A percentile compares a stretch with the other conserved stretches of the same genome.
Evolutionary conservation across 176 grass and related monocot genomes (phyloP).

Genomic region (Poa pratensis): DNA sequence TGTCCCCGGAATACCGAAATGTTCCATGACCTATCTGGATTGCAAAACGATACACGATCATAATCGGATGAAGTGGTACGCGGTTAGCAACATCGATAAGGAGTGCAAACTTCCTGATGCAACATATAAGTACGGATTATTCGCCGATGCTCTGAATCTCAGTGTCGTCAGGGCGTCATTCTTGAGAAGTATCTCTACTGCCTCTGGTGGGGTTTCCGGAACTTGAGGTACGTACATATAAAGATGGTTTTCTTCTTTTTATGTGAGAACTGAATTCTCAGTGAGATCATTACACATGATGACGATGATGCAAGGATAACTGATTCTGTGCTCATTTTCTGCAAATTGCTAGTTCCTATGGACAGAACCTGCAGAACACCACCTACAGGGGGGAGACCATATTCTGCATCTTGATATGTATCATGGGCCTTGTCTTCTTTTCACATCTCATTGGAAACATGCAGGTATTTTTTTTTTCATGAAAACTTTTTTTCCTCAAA

Average conservation of each 20-base stretch:
- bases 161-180: constrained; percentile 53
- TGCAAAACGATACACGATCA: constrained; percentile 41
- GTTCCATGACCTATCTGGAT: constrained; percentile 65
- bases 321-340: background rate
- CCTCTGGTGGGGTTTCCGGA: constrained; percentile 95
- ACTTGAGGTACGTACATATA: constrained; percentile 60
- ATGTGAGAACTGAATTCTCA: background rate
- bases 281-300: background rate
- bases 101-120: constrained; percentile 47
- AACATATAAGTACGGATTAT: constrained; percentile 70
- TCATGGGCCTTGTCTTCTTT: constrained; percentile 94
- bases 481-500: background rate
- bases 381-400: constrained; percentile 81
- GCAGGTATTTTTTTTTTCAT: constrained; percentile 58
- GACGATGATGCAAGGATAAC: background rate
- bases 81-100: constrained; percentile 31
- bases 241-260: background rate
- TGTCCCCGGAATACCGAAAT: background rate
- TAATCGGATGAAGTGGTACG: constrained; percentile 50
- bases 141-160: constrained; percentile 64
- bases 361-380: constrained; percentile 81
- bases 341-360: constrained; percentile 71
- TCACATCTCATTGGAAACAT: constrained; percentile 99
- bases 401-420: constrained; percentile 90
- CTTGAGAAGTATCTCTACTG: constrained; percentile 94